Conservation (phyloP, 2,329 filamentous ascomycete species). For the Teratosphaeria viscida region DNA sequence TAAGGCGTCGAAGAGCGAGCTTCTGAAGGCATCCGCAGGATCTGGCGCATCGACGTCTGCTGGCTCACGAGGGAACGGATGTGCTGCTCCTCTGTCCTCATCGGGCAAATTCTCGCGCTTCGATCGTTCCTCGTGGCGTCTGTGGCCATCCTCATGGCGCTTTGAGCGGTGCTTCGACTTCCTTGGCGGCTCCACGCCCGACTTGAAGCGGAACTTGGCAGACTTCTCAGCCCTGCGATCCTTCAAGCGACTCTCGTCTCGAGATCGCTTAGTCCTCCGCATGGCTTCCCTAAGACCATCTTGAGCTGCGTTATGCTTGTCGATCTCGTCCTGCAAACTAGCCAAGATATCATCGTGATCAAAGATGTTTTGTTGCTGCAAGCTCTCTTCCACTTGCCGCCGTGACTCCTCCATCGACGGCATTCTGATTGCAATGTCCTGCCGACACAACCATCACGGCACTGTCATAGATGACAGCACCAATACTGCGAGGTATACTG, state of each 20-base stretch:
- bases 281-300: conserved; percentile 6
- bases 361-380: conserved; percentile 5
- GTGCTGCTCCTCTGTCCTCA: conserved; percentile 10
- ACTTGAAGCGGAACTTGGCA: conserved; percentile 23
- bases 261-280: conserved; percentile 5
- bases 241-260: not conserved
- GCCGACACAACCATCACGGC: not conserved
- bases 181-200: conserved; percentile 11
- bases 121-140: conserved; percentile 6
- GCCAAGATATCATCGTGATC: conserved; percentile 22
- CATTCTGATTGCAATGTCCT: conserved; percentile 9
- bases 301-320: conserved; percentile 18
- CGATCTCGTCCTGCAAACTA: conserved; percentile 24
- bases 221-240: conserved; percentile 3
- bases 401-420: conserved; percentile 24
- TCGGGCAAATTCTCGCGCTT: conserved; percentile 1
- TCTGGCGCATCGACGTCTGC: conserved; percentile 9
- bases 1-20: conserved; percentile 92
- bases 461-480: not conserved
- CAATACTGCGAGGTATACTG: not conserved
- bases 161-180: conserved; percentile 15
- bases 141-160: conserved; percentile 4
- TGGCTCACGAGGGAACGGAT: conserved; percentile 25
- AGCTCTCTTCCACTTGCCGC: conserved; percentile 18
- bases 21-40: conserved; percentile 65